These are phyloP conservation scores for Mallotus japonicus DNA, from an alignment of 441 rosid species.

Conservation along the genomic window DNA sequence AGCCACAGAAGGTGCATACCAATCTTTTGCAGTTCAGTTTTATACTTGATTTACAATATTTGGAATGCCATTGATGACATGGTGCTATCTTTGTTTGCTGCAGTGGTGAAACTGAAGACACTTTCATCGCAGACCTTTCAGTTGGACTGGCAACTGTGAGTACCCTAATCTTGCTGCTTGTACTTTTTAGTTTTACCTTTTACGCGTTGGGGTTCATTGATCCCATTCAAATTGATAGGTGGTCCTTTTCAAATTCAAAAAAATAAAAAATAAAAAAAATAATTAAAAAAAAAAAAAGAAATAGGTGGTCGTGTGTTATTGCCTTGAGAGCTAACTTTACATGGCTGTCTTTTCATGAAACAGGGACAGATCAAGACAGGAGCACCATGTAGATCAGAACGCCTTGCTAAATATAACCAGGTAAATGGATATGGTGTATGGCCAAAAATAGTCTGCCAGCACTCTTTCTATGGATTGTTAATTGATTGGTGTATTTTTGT, in stretches of 20 bases:
- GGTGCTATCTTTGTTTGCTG: constrained; percentile 33
- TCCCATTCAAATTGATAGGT: neutral
- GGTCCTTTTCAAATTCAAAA: too few relatives aligned
- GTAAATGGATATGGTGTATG: constrained; percentile 23
- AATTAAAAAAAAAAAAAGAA: too few relatives aligned
- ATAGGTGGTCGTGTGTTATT: neutral
- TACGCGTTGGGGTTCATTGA: neutral
- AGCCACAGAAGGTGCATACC: constrained; percentile 56
- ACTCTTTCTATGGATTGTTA: neutral
- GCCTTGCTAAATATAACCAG: constrained; percentile 91
- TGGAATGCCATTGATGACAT: neutral
- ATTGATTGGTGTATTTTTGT: neutral
- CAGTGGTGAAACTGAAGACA: constrained; percentile 98
- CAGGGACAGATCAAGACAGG: constrained; percentile 98
- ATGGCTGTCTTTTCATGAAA: neutral
- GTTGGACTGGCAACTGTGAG: constrained; percentile 91
- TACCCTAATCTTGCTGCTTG: neutral
- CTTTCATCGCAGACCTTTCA: constrained; percentile 90
- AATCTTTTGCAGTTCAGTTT: neutral
- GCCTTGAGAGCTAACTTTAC: neutral
- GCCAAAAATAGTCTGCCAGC: neutral
- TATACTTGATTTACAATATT: neutral
- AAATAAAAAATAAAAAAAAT: too few relatives aligned
- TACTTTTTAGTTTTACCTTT: neutral
- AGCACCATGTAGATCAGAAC: constrained; percentile 97